Evolutionary conservation across 1,139 yeast genomes (phyloP).

Genomic region (Magnusiomyces paraingens): DNA sequence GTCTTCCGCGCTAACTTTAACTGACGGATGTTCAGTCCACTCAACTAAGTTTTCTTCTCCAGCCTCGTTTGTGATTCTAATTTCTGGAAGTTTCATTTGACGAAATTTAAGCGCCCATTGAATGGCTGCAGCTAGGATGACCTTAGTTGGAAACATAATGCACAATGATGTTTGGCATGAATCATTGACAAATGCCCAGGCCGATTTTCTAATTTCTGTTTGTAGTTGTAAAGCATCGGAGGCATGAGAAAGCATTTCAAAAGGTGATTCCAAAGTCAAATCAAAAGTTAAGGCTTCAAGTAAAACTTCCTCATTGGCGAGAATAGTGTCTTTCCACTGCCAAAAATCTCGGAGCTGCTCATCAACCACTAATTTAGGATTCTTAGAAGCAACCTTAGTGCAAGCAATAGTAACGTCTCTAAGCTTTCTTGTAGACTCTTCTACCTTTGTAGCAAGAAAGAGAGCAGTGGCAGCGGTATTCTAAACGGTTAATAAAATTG

Average conservation of each 20-base stretch:
- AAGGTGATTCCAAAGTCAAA: constrained; percentile 41
- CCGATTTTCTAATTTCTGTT: constrained; percentile 28
- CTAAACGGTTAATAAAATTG: constrained; percentile 21
- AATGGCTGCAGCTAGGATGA: constrained; percentile 36
- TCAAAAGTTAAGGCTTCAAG: constrained; percentile 48
- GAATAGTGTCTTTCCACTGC: constrained; percentile 45
- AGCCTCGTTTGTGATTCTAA: neutral
- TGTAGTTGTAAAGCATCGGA: constrained; percentile 25
- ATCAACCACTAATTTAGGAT: constrained; percentile 36
- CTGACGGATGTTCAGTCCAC: constrained; percentile 26
- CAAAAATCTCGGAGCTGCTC: constrained; percentile 45
- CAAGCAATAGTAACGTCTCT: constrained; percentile 43
- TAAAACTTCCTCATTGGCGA: constrained; percentile 41
- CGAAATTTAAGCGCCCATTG: constrained; percentile 32
- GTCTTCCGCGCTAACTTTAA: constrained; percentile 22
- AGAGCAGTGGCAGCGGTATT: constrained; percentile 44
- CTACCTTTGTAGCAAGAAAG: constrained; percentile 48
- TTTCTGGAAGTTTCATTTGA: constrained; percentile 15
- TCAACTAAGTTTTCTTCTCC: constrained; percentile 6
- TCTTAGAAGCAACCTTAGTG: constrained; percentile 42
- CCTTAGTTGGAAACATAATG: constrained; percentile 28
- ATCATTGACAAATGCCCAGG: constrained; percentile 38
- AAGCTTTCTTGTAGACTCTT: constrained; percentile 44
- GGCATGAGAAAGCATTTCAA: constrained; percentile 28
- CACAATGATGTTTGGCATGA: constrained; percentile 35